Base-by-base conservation (phyloP, 2,329 filamentous ascomycete genomes). In the Epichloe brachyelytri region DNA sequence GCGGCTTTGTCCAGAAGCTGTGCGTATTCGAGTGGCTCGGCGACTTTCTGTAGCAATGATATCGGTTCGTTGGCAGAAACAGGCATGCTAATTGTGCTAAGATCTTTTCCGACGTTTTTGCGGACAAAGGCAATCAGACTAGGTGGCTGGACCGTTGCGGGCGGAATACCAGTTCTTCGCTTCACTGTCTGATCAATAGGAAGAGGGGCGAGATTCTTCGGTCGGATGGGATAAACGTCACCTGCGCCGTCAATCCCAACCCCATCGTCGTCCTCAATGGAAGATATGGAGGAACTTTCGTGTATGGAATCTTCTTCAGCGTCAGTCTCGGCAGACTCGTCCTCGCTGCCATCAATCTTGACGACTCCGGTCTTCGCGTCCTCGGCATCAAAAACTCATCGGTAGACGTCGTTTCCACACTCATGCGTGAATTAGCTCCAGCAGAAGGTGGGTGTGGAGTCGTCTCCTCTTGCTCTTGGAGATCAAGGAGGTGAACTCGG, bases 41-140 rank as follows among this genome's bases (percentile, higher is more conserved):
- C 86, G 4, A 90, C 78, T 54, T 91, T 85, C 65, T 98, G 93
- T 5, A 97, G 74, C 11, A 95, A 71, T 0, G 91, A 96, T 1
- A 83, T 80, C 0, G 93, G 93, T 64, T 98, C 93, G 66, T 98
- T 98, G 22, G 91, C 84, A 4, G 91, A 95, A 1, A 96, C 93
- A 0, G 93, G 93, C 91, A 97, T 97, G 46, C 88, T 90, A 57
- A 98, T 95, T 3, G 89, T 94, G 54, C 88, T 95, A 46, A 98
- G 74, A 67, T 98, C 93, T 67, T 98, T 98, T 63, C 93, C 93
- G 10, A 97, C 93, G 59, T 98, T 98, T 68, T 97, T 98, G 58
- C 93, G 83, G 34, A 97, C 76, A 65, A 97, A 95, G 0, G 88
- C 87, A 57, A 98, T 95, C 49, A 98, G 73, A 64, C 88, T 95